Conservation (phyloP, 371 early-diverging fungal species). For the Haplosporangium sp. region DNA sequence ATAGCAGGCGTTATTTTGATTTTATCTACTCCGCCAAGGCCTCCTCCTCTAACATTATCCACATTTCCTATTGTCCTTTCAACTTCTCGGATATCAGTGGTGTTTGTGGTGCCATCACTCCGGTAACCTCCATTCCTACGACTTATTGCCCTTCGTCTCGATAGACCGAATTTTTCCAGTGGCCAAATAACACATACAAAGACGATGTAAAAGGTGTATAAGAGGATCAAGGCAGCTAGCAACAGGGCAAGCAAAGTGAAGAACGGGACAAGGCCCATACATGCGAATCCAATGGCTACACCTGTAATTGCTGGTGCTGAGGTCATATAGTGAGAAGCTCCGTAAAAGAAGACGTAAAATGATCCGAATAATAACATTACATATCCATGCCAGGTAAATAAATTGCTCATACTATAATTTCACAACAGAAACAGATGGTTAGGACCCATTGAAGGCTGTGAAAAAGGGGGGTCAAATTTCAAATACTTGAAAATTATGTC, state of each 20-base stretch:
- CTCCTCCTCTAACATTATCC: constrained; percentile 14
- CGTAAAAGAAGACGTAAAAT: constrained; percentile 32
- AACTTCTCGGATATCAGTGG: constrained; percentile 29
- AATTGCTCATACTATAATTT: constrained; percentile 21
- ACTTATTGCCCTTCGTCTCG: constrained; percentile 39
- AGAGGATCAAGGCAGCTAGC: constrained; percentile 17
- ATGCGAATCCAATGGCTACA: constrained; percentile 38
- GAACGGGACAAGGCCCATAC: constrained; percentile 43
- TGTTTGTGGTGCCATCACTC: constrained; percentile 41
- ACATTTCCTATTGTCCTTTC: constrained; percentile 17
- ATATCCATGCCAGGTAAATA: constrained; percentile 54
- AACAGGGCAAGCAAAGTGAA: constrained; percentile 20
- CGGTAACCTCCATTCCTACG: constrained; percentile 50
- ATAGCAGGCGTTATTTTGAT: constrained; percentile 39
- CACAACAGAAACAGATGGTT: background rate
- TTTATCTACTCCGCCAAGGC: constrained; percentile 14
- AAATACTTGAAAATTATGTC: constrained; percentile 2
- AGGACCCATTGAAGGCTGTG: background rate
- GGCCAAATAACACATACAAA: constrained; percentile 41
- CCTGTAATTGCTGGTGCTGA: constrained; percentile 26
- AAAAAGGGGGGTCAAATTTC: background rate
- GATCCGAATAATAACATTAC: constrained; percentile 39
- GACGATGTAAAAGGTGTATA: constrained; percentile 29
- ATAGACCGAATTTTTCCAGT: constrained; percentile 30
- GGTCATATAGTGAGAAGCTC: constrained; percentile 1